A percentile compares a stretch with the other conserved stretches of the same genome.
Conservation (phyloP, 2,329 filamentous ascomycete genomes). For the Teratosphaeria destructans region DNA sequence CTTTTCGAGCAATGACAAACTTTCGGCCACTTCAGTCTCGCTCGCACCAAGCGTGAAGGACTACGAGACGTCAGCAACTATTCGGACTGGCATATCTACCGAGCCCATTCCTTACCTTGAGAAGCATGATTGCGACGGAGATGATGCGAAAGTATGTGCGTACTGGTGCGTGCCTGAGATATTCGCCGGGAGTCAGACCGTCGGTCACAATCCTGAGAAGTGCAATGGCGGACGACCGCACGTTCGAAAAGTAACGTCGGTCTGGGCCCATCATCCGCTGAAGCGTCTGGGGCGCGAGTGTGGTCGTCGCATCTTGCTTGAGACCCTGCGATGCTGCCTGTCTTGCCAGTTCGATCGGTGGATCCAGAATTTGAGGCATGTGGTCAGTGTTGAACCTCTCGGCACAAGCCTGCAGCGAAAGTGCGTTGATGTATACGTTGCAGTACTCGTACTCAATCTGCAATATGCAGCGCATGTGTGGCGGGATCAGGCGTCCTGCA, state of each 20-base stretch:
- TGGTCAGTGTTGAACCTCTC: constrained; percentile 66
- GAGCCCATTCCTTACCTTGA: constrained; percentile 38
- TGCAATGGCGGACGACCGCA: constrained; percentile 67
- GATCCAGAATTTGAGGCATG: constrained; percentile 19
- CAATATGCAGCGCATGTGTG: constrained; percentile 61
- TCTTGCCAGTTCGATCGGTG: constrained; percentile 19
- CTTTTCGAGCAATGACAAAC: constrained; percentile 63
- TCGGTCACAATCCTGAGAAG: constrained; percentile 69
- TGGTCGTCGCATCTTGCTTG: constrained; percentile 30
- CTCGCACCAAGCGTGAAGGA: constrained; percentile 74
- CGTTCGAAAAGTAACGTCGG: constrained; percentile 54
- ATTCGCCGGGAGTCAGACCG: constrained; percentile 61
- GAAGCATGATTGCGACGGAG: constrained; percentile 71
- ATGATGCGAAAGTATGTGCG: constrained; percentile 81
- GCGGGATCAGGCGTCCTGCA: constrained; percentile 39
- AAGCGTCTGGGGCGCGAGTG: constrained; percentile 33
- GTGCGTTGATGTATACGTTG: constrained; percentile 85
- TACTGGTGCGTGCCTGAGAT: constrained; percentile 72
- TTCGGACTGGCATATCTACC: not conserved
- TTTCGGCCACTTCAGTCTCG: constrained; percentile 65
- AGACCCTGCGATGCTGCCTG: constrained; percentile 24
- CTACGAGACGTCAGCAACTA: constrained; percentile 5
- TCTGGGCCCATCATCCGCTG: constrained; percentile 47
- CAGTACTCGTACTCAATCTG: constrained; percentile 95
- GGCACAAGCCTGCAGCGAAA: constrained; percentile 88